Base-by-base conservation (phyloP, 179 eudicot species). In the Silene vulgaris region DNA sequence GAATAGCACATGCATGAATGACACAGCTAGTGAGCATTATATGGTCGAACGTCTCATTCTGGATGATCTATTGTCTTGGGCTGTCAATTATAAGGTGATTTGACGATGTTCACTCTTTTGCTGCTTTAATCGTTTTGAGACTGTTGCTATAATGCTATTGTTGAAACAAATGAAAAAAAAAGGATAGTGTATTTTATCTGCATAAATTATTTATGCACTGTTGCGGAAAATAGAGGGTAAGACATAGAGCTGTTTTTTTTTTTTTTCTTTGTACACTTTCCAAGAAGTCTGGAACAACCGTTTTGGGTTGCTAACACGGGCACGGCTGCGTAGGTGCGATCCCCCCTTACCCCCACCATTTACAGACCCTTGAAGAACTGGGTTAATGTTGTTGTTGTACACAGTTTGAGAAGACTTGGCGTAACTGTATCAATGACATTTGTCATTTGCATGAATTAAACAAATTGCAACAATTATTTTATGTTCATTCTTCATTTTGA, bases 1-100 rank as follows among this genome's bases (percentile, higher is more conserved):
- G 85, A 77, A 85, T 69, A 93, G 96, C 84, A 85, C 99, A 52
- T 91, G 92, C 71, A 82, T 82, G 74, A 96, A 96, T 83, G 88
- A 96, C 82, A 93, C 99, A 9, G 97, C 97, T 54, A 93, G 97
- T 72, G 99, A 96, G 86, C 97, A 96, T 90, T 90, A 83, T 75
- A 96, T 96, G 99, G 97, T 86, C 80, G 95, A 90, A 76, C 90
- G 97, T 35, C 79, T 95, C 76, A 92, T 92, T 79, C 60, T 92
- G 82, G 98, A 95, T 82, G 98, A 95, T 84, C 89, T 95, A 26
- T 72, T 85, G 72, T 85, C 84, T 76, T 92, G 97, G 98, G 91
- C 87, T n/a, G 84, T 89, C 83, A 86, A 95, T 78, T 95, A 92
- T 74, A 95, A 95, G 97, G 97, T 95, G 75, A 80, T 20, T 74